A percentile compares a stretch with the other conserved stretches of the same genome.
These are phyloP conservation scores for Cercospora sp. DNA, from an alignment of 2,329 filamentous ascomycete species.

Conservation along the genomic window DNA sequence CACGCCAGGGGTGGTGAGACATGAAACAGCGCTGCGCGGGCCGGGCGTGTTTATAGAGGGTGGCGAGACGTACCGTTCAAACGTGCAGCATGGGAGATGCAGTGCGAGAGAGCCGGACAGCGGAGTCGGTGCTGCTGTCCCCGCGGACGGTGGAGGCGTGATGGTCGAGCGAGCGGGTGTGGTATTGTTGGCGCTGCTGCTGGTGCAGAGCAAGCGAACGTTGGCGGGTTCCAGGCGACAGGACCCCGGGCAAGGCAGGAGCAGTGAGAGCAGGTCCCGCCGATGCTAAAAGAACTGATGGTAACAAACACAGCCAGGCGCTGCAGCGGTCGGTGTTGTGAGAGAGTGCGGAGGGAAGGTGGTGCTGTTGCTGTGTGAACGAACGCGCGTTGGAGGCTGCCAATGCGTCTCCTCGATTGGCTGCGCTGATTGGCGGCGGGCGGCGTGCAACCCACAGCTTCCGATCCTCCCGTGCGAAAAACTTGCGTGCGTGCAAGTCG, in stretches of 20 bases:
- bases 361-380: constrained; percentile 36
- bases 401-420: constrained; percentile 31
- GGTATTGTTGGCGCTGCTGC: constrained; percentile 4
- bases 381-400: constrained; percentile 31
- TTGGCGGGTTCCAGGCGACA: constrained; percentile 11
- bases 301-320: not conserved
- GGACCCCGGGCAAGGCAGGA: constrained; percentile 14
- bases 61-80: constrained; percentile 20
- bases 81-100: constrained; percentile 23
- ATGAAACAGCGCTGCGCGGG: constrained; percentile 15
- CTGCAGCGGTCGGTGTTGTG: constrained; percentile 12
- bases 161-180: constrained; percentile 6
- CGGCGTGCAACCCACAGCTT: not conserved
- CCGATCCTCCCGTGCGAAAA: not conserved
- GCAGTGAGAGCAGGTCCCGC: constrained; percentile 14
- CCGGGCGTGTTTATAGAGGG: constrained; percentile 3
- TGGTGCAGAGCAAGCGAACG: constrained; percentile 16
- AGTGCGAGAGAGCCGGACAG: constrained; percentile 8
- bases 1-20: constrained; percentile 9
- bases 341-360: constrained; percentile 20
- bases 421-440: constrained; percentile 32
- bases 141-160: constrained; percentile 1
- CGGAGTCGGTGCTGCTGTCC: constrained; percentile 5
- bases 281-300: not conserved
- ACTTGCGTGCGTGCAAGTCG: not conserved